phyloP scores from a whole-genome alignment of 2,329 filamentous ascomycete genomes.

The Cytospora piceicola region DNA sequence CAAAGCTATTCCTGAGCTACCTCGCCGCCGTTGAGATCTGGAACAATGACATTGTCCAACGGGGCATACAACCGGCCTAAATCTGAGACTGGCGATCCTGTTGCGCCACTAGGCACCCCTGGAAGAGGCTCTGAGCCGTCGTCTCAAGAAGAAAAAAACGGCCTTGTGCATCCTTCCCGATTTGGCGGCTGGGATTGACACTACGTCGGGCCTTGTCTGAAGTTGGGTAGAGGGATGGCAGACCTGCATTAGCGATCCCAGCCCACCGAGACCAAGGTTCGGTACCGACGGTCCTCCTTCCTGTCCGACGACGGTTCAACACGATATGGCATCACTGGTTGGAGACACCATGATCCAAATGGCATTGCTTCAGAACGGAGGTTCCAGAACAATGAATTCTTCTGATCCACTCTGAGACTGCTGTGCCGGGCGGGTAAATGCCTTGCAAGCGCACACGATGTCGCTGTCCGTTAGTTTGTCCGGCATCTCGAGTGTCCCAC shows the following conservation, averaged over 20 bases:
- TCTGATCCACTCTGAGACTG: slow-evolving; percentile 18
- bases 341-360: slow-evolving; percentile 7
- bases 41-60: slow-evolving; percentile 8
- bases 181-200: background rate
- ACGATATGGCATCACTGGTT: background rate
- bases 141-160: background rate
- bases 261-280: slow-evolving; percentile 23
- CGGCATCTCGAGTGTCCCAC: slow-evolving; percentile 12
- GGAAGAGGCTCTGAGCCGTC: slow-evolving; percentile 1
- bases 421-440: slow-evolving; percentile 11
- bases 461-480: slow-evolving; percentile 17
- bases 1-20: slow-evolving; percentile 1
- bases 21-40: background rate
- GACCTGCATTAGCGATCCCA: slow-evolving; percentile 15
- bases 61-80: slow-evolving; percentile 6
- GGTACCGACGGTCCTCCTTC: slow-evolving; percentile 26
- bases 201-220: background rate
- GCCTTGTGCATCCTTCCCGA: slow-evolving; percentile 16
- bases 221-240: slow-evolving; percentile 4
- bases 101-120: background rate
- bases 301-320: slow-evolving; percentile 13
- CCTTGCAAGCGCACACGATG: background rate
- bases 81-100: slow-evolving; percentile 1
- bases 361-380: background rate
- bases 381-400: background rate